phyloP scores from a whole-genome alignment of 306 rosid genomes.

The Cajanus cajan region DNA sequence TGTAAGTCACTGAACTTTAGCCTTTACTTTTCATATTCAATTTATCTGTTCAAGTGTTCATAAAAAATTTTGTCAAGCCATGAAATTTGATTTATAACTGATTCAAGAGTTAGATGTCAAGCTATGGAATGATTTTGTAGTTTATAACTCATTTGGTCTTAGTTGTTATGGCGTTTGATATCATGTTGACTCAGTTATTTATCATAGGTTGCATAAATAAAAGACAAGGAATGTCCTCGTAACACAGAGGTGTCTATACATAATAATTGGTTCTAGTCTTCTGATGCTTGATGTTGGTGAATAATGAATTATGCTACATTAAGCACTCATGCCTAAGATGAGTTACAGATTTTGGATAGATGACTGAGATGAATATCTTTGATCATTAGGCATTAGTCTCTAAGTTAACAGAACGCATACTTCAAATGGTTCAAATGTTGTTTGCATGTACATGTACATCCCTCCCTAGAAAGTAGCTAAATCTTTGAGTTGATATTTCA shows the following conservation, averaged over 20 bases:
- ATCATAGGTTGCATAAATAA: not conserved
- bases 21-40: not conserved
- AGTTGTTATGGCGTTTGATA: not conserved
- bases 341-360: not conserved
- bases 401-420: not conserved
- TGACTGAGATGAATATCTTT: not conserved
- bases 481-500: not conserved
- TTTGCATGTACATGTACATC: not conserved
- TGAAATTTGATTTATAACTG: not conserved
- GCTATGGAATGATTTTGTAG: not conserved
- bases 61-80: not conserved
- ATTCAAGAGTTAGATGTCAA: not conserved
- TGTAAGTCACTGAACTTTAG: constrained; percentile 46
- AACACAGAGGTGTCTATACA: not conserved
- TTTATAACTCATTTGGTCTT: not conserved
- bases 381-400: not conserved
- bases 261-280: not conserved
- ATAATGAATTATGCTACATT: constrained; percentile 3
- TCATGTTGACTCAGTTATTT: not conserved
- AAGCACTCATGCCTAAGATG: not conserved
- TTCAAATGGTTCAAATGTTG: not conserved
- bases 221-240: not conserved
- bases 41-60: not conserved
- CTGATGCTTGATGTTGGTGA: not conserved
- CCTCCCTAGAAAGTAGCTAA: not conserved